Conservation (phyloP, 768 basidiomycete genomes). For the Lactarius sp. region DNA sequence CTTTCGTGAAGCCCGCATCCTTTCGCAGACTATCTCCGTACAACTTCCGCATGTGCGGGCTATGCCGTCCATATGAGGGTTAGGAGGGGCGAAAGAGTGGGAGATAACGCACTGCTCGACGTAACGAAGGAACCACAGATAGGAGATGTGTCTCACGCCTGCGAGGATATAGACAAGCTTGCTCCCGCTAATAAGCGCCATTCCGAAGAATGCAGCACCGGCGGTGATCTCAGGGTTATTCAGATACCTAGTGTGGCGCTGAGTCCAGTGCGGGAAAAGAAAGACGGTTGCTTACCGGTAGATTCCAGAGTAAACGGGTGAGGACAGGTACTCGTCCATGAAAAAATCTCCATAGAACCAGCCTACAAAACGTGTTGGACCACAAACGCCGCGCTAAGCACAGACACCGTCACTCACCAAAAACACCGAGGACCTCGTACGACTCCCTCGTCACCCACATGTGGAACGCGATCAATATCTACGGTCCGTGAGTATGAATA, state of each 20-base stretch:
- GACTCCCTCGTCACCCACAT: slow-evolving; percentile 88
- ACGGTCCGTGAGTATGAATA: slow-evolving; percentile 11
- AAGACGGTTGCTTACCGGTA: slow-evolving; percentile 58
- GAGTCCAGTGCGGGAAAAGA: neutral
- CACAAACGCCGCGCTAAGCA: neutral
- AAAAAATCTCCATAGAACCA: slow-evolving; percentile 99
- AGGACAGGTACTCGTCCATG: slow-evolving; percentile 86
- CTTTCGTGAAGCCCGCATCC: slow-evolving; percentile 96
- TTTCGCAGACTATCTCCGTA: slow-evolving; percentile 92
- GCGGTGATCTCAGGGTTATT: slow-evolving; percentile 97
- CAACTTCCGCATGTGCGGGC: slow-evolving; percentile 97
- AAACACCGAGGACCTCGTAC: slow-evolving; percentile 89
- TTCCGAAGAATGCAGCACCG: slow-evolving; percentile 91
- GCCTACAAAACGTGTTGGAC: slow-evolving; percentile 41
- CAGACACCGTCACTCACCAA: slow-evolving; percentile 49
- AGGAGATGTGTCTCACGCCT: slow-evolving; percentile 76
- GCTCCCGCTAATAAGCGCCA: slow-evolving; percentile 86
- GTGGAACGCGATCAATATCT: slow-evolving; percentile 84
- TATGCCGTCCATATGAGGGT: slow-evolving; percentile 31
- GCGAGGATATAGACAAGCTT: slow-evolving; percentile 87
- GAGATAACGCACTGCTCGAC: slow-evolving; percentile 77
- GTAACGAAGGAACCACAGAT: slow-evolving; percentile 92
- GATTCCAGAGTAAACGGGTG: slow-evolving; percentile 94
- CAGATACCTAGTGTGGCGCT: slow-evolving; percentile 52
- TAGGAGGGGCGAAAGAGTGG: neutral